Percentiles rank a stretch among this genome's conserved stretches.
These are phyloP conservation scores for Choiromyces venosus DNA, from an alignment of 495 filamentous ascomycete genomes.

Conservation along the genomic window DNA sequence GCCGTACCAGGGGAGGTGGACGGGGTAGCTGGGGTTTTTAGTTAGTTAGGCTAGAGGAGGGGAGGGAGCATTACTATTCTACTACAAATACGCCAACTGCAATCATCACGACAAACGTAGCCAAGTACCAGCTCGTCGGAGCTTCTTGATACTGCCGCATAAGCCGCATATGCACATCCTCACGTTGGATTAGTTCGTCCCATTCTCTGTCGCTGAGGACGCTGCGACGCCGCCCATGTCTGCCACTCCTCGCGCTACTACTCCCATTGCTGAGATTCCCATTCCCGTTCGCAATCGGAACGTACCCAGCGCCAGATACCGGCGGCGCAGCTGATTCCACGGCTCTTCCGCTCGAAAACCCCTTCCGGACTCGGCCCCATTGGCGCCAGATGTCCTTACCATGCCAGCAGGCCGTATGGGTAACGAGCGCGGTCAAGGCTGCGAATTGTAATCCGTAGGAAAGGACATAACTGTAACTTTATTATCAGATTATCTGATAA, in stretches of 20 bases:
- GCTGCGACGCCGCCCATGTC: conserved; percentile 41
- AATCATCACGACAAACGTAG: conserved; percentile 62
- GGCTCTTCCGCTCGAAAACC: conserved; percentile 2
- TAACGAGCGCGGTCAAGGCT: conserved; percentile 63
- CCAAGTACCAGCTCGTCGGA: conserved; percentile 69
- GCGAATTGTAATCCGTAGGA: conserved; percentile 79
- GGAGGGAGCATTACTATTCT: conserved; percentile 52
- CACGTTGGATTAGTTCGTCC: conserved; percentile 57
- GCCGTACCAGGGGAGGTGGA: conserved; percentile 72
- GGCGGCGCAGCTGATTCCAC: neutral
- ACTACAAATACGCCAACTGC: conserved; percentile 77
- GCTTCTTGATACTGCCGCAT: conserved; percentile 72
- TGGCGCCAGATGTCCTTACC: conserved; percentile 68
- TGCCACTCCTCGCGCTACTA: conserved; percentile 44
- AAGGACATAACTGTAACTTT: conserved; percentile 53
- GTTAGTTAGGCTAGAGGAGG: neutral
- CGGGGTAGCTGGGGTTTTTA: conserved; percentile 50
- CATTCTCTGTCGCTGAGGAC: conserved; percentile 41
- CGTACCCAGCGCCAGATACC: conserved; percentile 6
- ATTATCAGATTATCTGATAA: conserved; percentile 17
- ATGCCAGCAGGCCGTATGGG: conserved; percentile 69
- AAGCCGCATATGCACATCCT: conserved; percentile 72
- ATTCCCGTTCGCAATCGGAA: conserved; percentile 6
- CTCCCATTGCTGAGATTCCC: conserved; percentile 42
- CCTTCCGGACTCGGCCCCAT: conserved; percentile 45